Evolutionary conservation across 2,329 filamentous ascomycete genomes (phyloP), one percentile per base, ranked within the genome.

Genomic region (Blastomyces emzantsi): DNA sequence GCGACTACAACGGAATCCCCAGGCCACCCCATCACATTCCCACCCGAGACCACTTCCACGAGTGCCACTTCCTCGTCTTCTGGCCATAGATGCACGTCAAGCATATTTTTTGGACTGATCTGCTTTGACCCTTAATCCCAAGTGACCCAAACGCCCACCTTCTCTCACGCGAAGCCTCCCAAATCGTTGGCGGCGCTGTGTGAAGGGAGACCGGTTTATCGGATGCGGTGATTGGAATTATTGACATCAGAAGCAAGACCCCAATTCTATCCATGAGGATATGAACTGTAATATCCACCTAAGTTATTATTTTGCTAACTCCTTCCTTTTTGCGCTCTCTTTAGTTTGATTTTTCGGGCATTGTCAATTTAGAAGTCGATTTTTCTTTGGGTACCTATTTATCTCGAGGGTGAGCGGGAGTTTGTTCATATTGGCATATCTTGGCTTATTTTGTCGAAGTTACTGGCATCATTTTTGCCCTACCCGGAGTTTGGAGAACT

Each of bases 121-220:
- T 72, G 71, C 57, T 59, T 71, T 25, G 68, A 69, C 43, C 64
- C 62, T n/a, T 28, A 39, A 25, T 47, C 22, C 52, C 43, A 33
- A 54, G 47, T 59, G 51, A 60, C 8, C 33, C 25, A 45, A n/a
- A 22, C 25, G 25, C n/a, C 33, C 22, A 41, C 25, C 25, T 25
- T 47, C 47, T 17, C 30, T n/a, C 70, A 3, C 67, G 73, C 3
- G 70, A 74, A 1, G 61, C 71, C 1, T 67, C 68, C 5, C 19
- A 52, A 60, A 11, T 67, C 71, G 69, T 61, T 70, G 36, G 36
- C 36, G 67, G 30, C 72, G 68, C 4, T 81, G 80, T 62, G 65
- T 73, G 8, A 69, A 66, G 17, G 73, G 76, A 59, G 76, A 69
- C 65, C 81, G 78, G 78, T 65, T 80, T 28, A 78, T 79, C 2